Conservation (phyloP, 805 yeast species). For the Saturnispora bothae region DNA sequence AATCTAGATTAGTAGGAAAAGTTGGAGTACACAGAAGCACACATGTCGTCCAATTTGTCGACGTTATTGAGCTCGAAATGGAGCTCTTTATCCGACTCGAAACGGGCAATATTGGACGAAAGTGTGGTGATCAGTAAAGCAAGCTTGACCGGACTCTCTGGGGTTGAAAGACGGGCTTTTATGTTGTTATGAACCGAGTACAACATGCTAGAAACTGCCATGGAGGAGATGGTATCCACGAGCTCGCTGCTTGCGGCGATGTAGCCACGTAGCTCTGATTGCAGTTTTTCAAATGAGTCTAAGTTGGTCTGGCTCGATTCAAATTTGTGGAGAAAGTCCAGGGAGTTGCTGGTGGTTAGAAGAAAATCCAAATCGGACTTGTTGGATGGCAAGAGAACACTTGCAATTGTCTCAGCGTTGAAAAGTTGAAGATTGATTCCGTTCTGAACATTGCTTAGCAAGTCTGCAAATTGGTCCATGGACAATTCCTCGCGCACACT, state of each 20-base stretch:
- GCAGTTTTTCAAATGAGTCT: slow-evolving; percentile 22
- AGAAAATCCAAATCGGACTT: slow-evolving; percentile 40
- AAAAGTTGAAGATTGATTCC: slow-evolving; percentile 12
- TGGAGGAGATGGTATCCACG: slow-evolving; percentile 30
- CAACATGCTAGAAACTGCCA: slow-evolving; percentile 38
- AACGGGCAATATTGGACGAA: slow-evolving; percentile 46
- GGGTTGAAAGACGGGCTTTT: slow-evolving; percentile 4
- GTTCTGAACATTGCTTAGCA: slow-evolving; percentile 31
- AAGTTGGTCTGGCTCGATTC: slow-evolving; percentile 18
- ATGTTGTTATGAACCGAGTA: slow-evolving; percentile 20
- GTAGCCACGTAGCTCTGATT: slow-evolving; percentile 24
- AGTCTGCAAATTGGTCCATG: slow-evolving; percentile 41
- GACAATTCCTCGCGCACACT: neutral
- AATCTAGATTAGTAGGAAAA: slow-evolving; percentile 29
- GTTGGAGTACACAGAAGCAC: slow-evolving; percentile 85
- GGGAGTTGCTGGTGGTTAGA: slow-evolving; percentile 41
- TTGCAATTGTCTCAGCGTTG: neutral
- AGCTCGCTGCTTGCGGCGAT: slow-evolving; percentile 23
- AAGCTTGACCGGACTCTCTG: slow-evolving; percentile 32
- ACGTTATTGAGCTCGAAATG: slow-evolving; percentile 34
- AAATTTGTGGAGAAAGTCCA: slow-evolving; percentile 27
- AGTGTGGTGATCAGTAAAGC: slow-evolving; percentile 64
- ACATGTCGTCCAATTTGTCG: slow-evolving; percentile 70
- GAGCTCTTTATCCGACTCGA: slow-evolving; percentile 24
- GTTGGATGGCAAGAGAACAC: slow-evolving; percentile 37